phyloP scores from a whole-genome alignment of 2,329 filamentous ascomycete genomes.

The Leptographium procerum region DNA sequence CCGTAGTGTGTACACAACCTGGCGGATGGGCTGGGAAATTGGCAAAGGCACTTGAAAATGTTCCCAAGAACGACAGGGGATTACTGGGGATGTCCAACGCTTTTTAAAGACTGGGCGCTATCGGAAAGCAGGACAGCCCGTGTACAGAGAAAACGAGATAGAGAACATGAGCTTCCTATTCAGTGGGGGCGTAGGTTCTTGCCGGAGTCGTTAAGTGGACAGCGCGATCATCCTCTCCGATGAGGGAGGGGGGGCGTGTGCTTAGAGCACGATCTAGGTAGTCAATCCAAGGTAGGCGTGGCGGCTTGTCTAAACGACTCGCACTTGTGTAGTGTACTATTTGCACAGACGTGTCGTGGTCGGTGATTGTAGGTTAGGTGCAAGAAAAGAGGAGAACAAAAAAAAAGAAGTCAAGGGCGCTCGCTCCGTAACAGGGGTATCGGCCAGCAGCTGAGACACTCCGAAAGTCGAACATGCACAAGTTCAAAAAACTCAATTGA shows the following conservation, averaged over 20 bases:
- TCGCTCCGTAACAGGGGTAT: neutral
- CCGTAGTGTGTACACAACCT: neutral
- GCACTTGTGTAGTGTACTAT: neutral
- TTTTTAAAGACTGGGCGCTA: neutral
- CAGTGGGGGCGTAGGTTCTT: neutral
- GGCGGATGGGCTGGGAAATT: neutral
- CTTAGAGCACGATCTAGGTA: neutral
- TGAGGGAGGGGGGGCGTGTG: neutral
- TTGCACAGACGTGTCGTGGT: neutral
- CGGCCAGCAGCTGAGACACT: neutral
- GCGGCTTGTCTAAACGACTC: neutral
- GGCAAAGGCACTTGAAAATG: neutral
- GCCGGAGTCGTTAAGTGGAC: neutral
- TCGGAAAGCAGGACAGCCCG: neutral
- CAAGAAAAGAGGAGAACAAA: neutral
- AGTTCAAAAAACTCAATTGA: too few species aligned
- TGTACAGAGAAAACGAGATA: neutral
- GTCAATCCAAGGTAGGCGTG: neutral
- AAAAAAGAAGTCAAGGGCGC: neutral
- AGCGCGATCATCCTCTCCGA: neutral
- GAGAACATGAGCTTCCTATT: neutral
- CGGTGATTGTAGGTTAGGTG: neutral
- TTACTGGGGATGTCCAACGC: neutral
- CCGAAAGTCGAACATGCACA: neutral
- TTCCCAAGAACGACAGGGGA: neutral